Conservation (phyloP, 1,284 basidiomycete genomes). For the Pseudozyma flocculosa region DNA sequence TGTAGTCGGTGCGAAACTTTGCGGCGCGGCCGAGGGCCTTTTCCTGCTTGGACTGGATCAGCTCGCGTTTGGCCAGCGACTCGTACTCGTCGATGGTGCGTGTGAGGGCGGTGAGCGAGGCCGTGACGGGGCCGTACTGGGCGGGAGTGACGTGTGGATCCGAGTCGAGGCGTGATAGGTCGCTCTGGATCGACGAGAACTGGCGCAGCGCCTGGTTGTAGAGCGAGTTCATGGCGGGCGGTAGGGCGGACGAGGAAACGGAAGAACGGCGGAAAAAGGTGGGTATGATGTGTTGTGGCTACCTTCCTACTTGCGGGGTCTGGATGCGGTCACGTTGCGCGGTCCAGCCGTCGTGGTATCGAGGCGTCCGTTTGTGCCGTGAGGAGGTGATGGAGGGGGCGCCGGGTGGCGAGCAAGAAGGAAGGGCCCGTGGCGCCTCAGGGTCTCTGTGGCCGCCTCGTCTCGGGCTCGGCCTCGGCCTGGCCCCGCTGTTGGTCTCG, state of each 20-base stretch:
- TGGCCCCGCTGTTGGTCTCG: too few species aligned
- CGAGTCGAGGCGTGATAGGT: conserved; percentile 44
- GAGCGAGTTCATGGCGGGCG: conserved; percentile 48
- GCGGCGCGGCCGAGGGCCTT: conserved; percentile 48
- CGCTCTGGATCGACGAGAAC: conserved; percentile 51
- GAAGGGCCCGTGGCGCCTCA: too few species aligned
- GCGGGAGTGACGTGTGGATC: conserved; percentile 18
- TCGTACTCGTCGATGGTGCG: conserved; percentile 57
- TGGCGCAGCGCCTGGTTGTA: conserved; percentile 56
- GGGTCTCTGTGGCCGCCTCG: too few species aligned
- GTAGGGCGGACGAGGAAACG: neutral
- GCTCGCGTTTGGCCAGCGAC: conserved; percentile 51
- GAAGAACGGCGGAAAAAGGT: neutral
- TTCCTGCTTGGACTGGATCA: conserved; percentile 53
- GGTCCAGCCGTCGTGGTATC: too few species aligned
- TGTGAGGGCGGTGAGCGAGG: conserved; percentile 46
- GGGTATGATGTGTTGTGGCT: neutral
- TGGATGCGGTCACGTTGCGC: too few species aligned
- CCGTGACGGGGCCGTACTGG: conserved; percentile 41
- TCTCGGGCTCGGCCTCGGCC: too few species aligned
- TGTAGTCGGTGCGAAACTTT: conserved; percentile 52
- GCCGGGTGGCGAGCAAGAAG: too few species aligned
- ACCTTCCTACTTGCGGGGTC: too few species aligned
- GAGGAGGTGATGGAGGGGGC: too few species aligned
- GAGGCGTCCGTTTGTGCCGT: too few species aligned